phyloP scores from a whole-genome alignment of 2,329 filamentous ascomycete genomes.

The Colletotrichum lini region DNA sequence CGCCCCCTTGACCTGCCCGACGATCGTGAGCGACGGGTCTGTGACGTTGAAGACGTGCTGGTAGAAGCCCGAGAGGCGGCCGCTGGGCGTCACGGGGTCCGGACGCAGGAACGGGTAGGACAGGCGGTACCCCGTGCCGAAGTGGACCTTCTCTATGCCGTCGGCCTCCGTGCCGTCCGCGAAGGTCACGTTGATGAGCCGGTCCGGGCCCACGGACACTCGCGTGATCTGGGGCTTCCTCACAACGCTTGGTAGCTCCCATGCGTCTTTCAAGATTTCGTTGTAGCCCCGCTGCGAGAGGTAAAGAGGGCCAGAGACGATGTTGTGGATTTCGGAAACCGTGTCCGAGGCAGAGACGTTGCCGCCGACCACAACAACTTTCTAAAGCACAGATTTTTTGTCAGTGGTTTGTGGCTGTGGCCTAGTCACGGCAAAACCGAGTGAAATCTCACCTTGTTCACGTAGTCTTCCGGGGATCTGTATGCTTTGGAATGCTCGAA shows the following conservation, averaged over 20 bases:
- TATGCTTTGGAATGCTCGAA: constrained; percentile 59
- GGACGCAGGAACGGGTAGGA: constrained; percentile 66
- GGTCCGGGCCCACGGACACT: constrained; percentile 53
- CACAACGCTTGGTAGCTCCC: constrained; percentile 64
- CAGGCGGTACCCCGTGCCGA: constrained; percentile 73
- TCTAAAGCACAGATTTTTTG: constrained; percentile 49
- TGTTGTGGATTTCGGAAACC: constrained; percentile 63
- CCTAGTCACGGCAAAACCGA: not conserved
- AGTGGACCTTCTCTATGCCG: constrained; percentile 69
- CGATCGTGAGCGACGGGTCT: constrained; percentile 52
- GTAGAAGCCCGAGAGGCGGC: constrained; percentile 52
- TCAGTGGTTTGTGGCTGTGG: constrained; percentile 31
- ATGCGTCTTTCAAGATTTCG: constrained; percentile 65
- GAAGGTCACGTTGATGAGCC: constrained; percentile 57
- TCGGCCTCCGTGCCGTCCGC: constrained; percentile 63
- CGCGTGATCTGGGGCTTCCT: constrained; percentile 59
- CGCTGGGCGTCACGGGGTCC: constrained; percentile 41
- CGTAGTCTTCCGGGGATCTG: constrained; percentile 47
- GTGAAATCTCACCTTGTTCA: constrained; percentile 39
- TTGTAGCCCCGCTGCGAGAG: constrained; percentile 62
- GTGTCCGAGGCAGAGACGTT: constrained; percentile 72
- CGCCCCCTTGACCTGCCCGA: constrained; percentile 52
- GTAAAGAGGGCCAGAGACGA: constrained; percentile 62
- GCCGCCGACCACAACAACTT: constrained; percentile 69
- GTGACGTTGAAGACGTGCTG: constrained; percentile 54